Conservation (phyloP, 2,329 filamentous ascomycete species). For the Monosporascus sp. region DNA sequence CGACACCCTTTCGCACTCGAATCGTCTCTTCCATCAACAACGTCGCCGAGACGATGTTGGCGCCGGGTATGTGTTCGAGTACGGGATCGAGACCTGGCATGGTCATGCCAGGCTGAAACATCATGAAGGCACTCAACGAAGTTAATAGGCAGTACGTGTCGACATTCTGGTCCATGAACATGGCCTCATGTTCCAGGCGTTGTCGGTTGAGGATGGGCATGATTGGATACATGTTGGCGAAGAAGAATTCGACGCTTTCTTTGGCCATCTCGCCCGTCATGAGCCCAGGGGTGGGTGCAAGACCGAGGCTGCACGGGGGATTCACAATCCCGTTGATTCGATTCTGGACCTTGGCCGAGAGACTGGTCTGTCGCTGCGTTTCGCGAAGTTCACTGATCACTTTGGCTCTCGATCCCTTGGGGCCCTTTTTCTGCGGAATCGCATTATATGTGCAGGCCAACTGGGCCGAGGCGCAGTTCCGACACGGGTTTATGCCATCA, state of each 20-base stretch:
- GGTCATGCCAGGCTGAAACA: conserved; percentile 63
- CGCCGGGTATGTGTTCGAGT: conserved; percentile 51
- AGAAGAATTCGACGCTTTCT: conserved; percentile 63
- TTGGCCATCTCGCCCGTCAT: conserved; percentile 59
- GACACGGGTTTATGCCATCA: conserved; percentile 64
- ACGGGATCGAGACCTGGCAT: conserved; percentile 52
- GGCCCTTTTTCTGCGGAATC: conserved; percentile 70
- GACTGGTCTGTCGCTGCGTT: conserved; percentile 60
- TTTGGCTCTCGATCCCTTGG: conserved; percentile 68
- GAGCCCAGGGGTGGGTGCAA: conserved; percentile 53
- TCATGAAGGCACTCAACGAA: conserved; percentile 61
- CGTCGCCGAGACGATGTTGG: conserved; percentile 58
- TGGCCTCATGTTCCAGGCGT: conserved; percentile 50
- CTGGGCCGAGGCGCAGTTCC: conserved; percentile 62
- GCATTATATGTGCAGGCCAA: conserved; percentile 69
- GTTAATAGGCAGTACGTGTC: conserved; percentile 61
- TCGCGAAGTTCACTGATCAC: conserved; percentile 69
- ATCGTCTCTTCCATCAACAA: conserved; percentile 63
- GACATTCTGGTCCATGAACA: conserved; percentile 56
- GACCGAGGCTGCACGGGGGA: conserved; percentile 39
- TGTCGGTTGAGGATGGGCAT: conserved; percentile 58
- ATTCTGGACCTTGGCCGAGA: conserved; percentile 56
- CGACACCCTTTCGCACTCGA: conserved; percentile 57
- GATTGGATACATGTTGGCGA: conserved; percentile 59
- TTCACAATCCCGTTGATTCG: conserved; percentile 51